Conservation (phyloP, 306 rosid species). For the Vigna nakashimae region DNA sequence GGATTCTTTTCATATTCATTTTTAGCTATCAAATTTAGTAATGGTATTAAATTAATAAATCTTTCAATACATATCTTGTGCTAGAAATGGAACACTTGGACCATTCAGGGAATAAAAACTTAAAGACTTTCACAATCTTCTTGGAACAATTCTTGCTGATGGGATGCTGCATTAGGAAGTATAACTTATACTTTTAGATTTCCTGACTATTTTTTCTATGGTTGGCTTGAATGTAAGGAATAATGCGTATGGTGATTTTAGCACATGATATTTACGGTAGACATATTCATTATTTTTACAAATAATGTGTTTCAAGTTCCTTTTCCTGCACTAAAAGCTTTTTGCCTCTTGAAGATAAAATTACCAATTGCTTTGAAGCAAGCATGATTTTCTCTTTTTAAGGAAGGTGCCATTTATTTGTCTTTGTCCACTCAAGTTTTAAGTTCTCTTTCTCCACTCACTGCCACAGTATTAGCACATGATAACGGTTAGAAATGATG, state of each 20-base stretch:
- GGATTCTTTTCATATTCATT: slow-evolving; percentile 18
- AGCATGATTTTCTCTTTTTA: slow-evolving; percentile 7
- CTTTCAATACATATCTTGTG: slow-evolving; percentile 33
- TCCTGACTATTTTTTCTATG: slow-evolving; percentile 11
- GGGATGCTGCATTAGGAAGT: slow-evolving; percentile 77
- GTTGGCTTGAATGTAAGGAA: slow-evolving; percentile 1
- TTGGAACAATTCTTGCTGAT: slow-evolving; percentile 67
- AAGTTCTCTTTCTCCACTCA: no score
- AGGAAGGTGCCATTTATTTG: background rate
- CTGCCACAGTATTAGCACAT: no score
- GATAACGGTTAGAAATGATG: no score
- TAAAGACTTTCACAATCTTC: slow-evolving; percentile 83
- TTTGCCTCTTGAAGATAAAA: background rate
- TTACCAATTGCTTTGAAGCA: slow-evolving; percentile 4
- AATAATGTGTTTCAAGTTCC: background rate
- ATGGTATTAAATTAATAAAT: slow-evolving; percentile 11
- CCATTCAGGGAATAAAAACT: slow-evolving; percentile 75
- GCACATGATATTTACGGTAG: background rate
- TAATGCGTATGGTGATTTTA: slow-evolving; percentile 11
- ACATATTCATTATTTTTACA: background rate
- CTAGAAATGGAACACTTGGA: slow-evolving; percentile 81
- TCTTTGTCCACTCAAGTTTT: no score
- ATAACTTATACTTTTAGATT: slow-evolving; percentile 1
- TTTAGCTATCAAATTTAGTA: slow-evolving; percentile 2
- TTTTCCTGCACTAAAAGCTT: background rate